Base-by-base conservation (phyloP, 768 basidiomycete genomes). In the Austroboletus eburneus region DNA sequence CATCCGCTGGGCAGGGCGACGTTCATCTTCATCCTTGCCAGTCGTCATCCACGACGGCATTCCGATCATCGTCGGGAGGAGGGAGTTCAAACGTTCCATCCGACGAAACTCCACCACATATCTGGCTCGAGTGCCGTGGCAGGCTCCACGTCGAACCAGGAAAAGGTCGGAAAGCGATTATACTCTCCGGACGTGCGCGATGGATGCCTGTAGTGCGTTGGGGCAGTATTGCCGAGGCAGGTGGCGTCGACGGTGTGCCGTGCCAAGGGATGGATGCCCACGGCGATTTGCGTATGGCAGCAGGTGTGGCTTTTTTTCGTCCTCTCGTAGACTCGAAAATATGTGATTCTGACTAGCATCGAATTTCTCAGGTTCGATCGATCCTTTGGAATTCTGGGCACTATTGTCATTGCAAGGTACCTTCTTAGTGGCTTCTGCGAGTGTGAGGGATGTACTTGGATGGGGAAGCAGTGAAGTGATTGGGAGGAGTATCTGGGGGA, bases 51-150 rank as follows among this genome's bases (percentile, higher is more conserved):
- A 6, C 38, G 9, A 38, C 46, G 3, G 9, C 23, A 3, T 44
- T 46, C 7, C 49, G 39, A 18, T 9, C 17, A 12, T 48, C 39
- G 1, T 37, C 48, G 9, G 46, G 10, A 10, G 13, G 42, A 8
- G 21, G 4, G 12, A 39, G 18, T 24, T 45, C 43, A 22, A 36
- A 29, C 16, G 36, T 43, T 40, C 2, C 34, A 3, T 38, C 46
- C 52, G 39, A 45, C 9, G 37, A 32, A 17, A 0, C 36, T 34
- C 72, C 72, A 2, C 57, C 56, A 2, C 93, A 86, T 66, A 77
- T 92, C 17, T 99, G 95, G 95, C 73, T 98, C 14, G 91, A 96
- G 63, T 86, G 83, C 41, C 74, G 85, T n/a, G 95, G 95, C 1
- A 74, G 90, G 24, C 74, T 98, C 33, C 87, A 94, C 57, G 78